A percentile compares a stretch with the other conserved stretches of the same genome.
Evolutionary conservation across 768 basidiomycete species (phyloP).

Genomic region (Suillus plorans): DNA sequence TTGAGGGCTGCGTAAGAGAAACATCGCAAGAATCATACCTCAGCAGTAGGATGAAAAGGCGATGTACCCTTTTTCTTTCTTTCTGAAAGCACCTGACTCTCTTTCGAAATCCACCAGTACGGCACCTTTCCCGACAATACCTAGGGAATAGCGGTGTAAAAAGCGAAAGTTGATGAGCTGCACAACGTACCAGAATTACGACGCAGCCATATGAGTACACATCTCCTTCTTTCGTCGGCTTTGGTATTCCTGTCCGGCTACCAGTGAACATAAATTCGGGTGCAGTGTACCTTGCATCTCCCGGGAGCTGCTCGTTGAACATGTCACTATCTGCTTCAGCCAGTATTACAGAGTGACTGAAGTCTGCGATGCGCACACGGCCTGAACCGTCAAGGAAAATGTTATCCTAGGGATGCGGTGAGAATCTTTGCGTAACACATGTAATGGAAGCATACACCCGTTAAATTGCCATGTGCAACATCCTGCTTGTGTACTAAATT

Average conservation of each 20-base stretch:
- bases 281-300: neutral
- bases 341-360: neutral
- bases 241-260: neutral
- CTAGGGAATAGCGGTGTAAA: neutral
- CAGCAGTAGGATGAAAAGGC: neutral
- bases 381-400: neutral
- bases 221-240: neutral
- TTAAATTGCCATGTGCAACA: neutral
- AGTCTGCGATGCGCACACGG: neutral
- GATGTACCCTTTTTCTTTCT: neutral
- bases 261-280: neutral
- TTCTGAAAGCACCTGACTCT: neutral
- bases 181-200: neutral
- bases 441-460: neutral
- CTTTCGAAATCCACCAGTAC: neutral
- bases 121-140: neutral
- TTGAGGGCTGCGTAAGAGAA: neutral
- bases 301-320: neutral
- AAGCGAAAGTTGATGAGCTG: neutral
- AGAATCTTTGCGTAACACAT: neutral
- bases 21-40: neutral
- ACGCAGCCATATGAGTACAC: conserved; percentile 1
- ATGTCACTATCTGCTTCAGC: neutral
- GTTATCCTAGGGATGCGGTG: neutral
- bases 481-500: neutral